Percentiles rank a stretch among this genome's conserved stretches.
Conservation (phyloP, 2,329 filamentous ascomycete genomes). For the Penicillium sp. region DNA sequence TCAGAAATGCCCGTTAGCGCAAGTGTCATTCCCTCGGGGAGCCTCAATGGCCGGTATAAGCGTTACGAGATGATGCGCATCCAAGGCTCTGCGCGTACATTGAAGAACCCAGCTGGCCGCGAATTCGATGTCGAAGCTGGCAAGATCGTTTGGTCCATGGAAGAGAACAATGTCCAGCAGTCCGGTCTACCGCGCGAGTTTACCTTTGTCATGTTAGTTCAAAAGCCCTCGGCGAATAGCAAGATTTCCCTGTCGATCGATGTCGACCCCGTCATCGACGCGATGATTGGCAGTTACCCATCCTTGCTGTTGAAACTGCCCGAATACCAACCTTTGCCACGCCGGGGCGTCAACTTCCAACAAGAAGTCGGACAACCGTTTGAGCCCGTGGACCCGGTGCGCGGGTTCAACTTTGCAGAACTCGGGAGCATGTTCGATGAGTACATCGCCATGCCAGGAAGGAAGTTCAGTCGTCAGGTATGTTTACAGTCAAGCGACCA, state of each 20-base stretch:
- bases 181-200: slow-evolving; percentile 52
- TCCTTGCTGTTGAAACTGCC: slow-evolving; percentile 39
- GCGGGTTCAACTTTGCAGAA: slow-evolving; percentile 48
- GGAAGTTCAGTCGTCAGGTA: slow-evolving; percentile 31
- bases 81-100: slow-evolving; percentile 46
- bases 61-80: slow-evolving; percentile 52
- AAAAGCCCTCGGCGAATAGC: slow-evolving; percentile 43
- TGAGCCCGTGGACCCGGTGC: slow-evolving; percentile 31
- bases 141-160: slow-evolving; percentile 51
- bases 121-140: slow-evolving; percentile 44
- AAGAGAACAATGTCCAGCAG: slow-evolving; percentile 49
- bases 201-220: slow-evolving; percentile 51
- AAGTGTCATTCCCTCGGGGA: slow-evolving; percentile 43
- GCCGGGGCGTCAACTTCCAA: slow-evolving; percentile 40
- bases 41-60: slow-evolving; percentile 42
- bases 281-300: slow-evolving; percentile 44
- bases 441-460: slow-evolving; percentile 47
- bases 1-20: slow-evolving; percentile 45
- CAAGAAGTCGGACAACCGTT: slow-evolving; percentile 47
- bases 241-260: slow-evolving; percentile 41
- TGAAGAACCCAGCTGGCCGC: slow-evolving; percentile 34
- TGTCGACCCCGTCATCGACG: slow-evolving; percentile 43
- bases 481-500: background rate
- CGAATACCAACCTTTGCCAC: slow-evolving; percentile 39
- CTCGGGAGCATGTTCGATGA: slow-evolving; percentile 43